A percentile compares a stretch with the other conserved stretches of the same genome.
phyloP scores from a whole-genome alignment of 2,329 filamentous ascomycete species.

The Exophiala dermatitidis region DNA sequence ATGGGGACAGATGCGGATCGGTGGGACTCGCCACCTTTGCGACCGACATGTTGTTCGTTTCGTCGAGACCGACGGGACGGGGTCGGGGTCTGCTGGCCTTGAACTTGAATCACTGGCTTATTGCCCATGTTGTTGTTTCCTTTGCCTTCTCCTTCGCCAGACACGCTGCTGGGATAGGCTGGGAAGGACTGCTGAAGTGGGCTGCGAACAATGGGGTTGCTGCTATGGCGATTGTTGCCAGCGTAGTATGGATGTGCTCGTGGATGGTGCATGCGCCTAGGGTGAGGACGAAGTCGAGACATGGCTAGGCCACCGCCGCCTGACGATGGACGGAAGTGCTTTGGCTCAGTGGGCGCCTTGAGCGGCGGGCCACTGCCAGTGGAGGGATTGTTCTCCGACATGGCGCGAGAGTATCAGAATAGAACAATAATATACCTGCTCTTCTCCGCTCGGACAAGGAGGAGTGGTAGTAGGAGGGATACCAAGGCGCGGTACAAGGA shows the following conservation, averaged over 20 bases:
- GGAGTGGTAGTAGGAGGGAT: too few species aligned
- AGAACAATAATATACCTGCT: too few species aligned
- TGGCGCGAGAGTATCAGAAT: background rate
- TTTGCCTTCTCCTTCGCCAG: background rate
- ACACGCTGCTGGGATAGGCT: constrained; percentile 7
- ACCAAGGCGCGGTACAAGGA: too few species aligned
- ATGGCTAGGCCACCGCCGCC: background rate
- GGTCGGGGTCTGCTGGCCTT: background rate
- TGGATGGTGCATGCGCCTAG: background rate
- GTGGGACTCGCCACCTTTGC: constrained; percentile 7
- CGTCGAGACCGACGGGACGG: constrained; percentile 11
- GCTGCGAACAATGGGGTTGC: constrained; percentile 14
- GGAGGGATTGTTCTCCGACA: constrained; percentile 6
- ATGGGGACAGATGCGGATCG: constrained; percentile 20
- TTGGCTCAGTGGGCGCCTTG: constrained; percentile 5
- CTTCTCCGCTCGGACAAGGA: too few species aligned
- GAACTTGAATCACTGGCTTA: background rate
- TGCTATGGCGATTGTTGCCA: constrained; percentile 7
- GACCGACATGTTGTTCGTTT: constrained; percentile 1
- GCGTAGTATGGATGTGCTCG: too few species aligned
- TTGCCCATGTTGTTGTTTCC: constrained; percentile 2
- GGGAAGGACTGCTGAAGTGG: constrained; percentile 19
- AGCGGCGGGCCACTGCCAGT: background rate
- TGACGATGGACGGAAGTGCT: constrained; percentile 6
- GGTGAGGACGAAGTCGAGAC: background rate